Evolutionary conservation across 305 asterid genomes (phyloP), one percentile per base, ranked within the genome.

Genomic region (Fraxinus nigra): DNA sequence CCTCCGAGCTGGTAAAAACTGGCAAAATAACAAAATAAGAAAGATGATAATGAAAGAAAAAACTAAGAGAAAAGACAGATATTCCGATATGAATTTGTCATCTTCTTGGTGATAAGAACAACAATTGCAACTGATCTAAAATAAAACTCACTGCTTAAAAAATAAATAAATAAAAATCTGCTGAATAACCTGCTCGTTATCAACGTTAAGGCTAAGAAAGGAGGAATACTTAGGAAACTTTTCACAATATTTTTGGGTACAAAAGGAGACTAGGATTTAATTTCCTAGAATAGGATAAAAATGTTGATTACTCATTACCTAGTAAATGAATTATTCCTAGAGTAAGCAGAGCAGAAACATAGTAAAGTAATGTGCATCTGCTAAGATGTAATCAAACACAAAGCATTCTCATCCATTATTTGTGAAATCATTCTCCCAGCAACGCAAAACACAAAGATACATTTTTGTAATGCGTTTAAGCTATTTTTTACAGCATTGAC

Each of bases 1-100:
- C 89, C 92, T 92, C 80, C 82, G 51, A 16, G 97, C 89, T 11
- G 99, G 98, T 87, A 95, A 89, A 84, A 92, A 91, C 99, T 95
- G 91, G 79, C 85, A 85, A 72, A 82, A 75, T 34, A 63, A 75
- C 38, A 78, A 61, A 34, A 28, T 51, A 24, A 69, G 35, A 65
- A 65, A 24, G 38, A 28, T 67, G 59, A 38, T 28, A 65, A 70
- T 56, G 22, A 14, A 34, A 32, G 54, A 40, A 43, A 32, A 79
- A 67, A 43, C 51, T 35, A 79, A 35, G 7, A 75, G 32, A 7
- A 10, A 75, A 40, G 3, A 26, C 14, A 61, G 72, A 22, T 61
- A 22, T 61, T 61, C 72, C 1, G 3, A 61, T 61, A 22, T 22
- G 72, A 24, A 22, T n/a, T 61, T 61, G 14, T 61, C 72, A 20